Conservation (phyloP, 306 rosid species). For the Acacia confusa region DNA sequence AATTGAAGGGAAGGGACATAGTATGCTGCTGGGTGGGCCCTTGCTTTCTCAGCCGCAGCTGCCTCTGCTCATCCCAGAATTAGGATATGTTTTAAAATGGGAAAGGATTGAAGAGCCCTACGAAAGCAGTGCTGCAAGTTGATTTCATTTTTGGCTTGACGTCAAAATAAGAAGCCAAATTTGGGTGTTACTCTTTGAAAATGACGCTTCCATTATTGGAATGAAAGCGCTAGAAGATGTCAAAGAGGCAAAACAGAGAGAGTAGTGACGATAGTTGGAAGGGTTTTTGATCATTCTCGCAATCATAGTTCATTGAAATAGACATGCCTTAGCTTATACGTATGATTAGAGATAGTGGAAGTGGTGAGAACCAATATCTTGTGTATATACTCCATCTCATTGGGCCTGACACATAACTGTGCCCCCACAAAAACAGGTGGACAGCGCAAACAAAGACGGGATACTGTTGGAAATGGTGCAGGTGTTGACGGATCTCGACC, state of each 20-base stretch:
- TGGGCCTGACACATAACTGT: background rate
- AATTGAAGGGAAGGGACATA: background rate
- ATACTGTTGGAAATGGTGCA: slow-evolving; percentile 95
- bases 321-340: background rate
- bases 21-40: background rate
- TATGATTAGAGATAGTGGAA: background rate
- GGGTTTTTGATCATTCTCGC: background rate
- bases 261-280: background rate
- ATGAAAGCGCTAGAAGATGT: background rate
- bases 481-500: slow-evolving; percentile 91
- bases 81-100: background rate
- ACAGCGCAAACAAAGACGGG: slow-evolving; percentile 93
- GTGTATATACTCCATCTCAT: background rate
- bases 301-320: background rate
- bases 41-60: background rate
- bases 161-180: slow-evolving; percentile 2
- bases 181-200: slow-evolving; percentile 22
- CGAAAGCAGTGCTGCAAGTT: background rate
- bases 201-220: slow-evolving; percentile 29
- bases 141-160: slow-evolving; percentile 18
- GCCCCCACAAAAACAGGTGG: slow-evolving; percentile 56
- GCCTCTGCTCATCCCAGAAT: background rate
- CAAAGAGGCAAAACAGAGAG: background rate
- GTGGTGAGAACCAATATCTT: background rate
- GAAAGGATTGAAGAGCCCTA: background rate